Base-by-base conservation (phyloP, 345 rosid genomes). In the Populus davidiana region DNA sequence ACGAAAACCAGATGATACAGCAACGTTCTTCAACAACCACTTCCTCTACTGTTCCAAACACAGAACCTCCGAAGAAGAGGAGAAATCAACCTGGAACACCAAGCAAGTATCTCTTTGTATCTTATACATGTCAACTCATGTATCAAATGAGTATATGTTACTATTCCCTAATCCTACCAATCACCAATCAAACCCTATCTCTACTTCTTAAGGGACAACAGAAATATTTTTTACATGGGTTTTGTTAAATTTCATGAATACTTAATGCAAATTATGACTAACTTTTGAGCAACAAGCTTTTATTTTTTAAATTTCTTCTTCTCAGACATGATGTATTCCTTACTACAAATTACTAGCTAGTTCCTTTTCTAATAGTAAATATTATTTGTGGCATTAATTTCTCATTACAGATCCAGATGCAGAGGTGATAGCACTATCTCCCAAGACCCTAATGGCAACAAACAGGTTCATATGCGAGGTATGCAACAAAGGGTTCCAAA, bases 391-490 rank as follows among this genome's bases (percentile, higher is more conserved):
- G 63, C 63, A 23, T n/a, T 10, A 59, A 59, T 59, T 59, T n/a
- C n/a, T 69, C 39, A 31, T 70, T 50, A 65, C 77, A 79, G 81
- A 79, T 79, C 81, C 81, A 79, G 81, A 79, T 33, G 81, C 81
- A 43, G 81, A 79, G 41, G 77, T 79, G 69, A 79, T 79, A 79
- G 81, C 81, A 4, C 73, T 79, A 56, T 73, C 81, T 39, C 81
- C 81, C n/a, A 79, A 67, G 77, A 79, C 81, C 2, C 62, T 79
- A 67, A 79, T 79, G 81, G 81, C 81, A 68, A 79, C 81, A 54
- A 79, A 79, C 73, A 79, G 81, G 69, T 79, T 79, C 77, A 79
- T 79, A 66, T 79, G 81, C 43, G 81, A 79, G 52, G 81, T 79
- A 68, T 79, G 81, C 77, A 79, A 67, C 76, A 78, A 78, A 78